These are phyloP conservation scores for Hypoxylon sp. DNA, from an alignment of 2,329 filamentous ascomycete species.

Conservation along the genomic window DNA sequence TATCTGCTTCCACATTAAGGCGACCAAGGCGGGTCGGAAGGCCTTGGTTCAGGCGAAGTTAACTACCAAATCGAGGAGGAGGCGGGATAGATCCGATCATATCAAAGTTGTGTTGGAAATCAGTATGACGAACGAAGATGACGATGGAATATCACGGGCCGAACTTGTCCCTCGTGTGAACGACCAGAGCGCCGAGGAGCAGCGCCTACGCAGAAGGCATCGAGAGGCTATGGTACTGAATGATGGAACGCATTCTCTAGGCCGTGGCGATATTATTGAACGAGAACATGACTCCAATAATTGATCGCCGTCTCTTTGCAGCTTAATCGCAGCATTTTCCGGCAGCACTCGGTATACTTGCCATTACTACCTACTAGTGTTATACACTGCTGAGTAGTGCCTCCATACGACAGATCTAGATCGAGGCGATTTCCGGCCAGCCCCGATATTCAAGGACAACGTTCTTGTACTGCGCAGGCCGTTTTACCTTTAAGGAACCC, in stretches of 20 bases:
- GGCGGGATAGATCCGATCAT: constrained; percentile 49
- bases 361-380: background rate
- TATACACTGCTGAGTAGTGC: background rate
- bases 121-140: constrained; percentile 53
- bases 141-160: constrained; percentile 52
- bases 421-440: background rate
- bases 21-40: constrained; percentile 65
- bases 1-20: constrained; percentile 65
- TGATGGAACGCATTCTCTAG: constrained; percentile 83
- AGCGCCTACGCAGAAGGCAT: constrained; percentile 79
- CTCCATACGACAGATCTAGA: background rate
- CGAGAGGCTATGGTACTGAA: constrained; percentile 93
- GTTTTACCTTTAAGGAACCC: background rate
- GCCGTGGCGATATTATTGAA: constrained; percentile 84
- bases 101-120: constrained; percentile 57
- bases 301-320: constrained; percentile 45
- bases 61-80: constrained; percentile 56
- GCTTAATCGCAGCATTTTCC: background rate
- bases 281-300: constrained; percentile 63
- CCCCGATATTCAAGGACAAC: background rate
- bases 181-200: constrained; percentile 75
- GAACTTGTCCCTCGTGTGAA: constrained; percentile 58
- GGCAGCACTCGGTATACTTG: background rate
- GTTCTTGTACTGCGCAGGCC: background rate
- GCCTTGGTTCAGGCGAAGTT: constrained; percentile 67